A percentile compares a stretch with the other conserved stretches of the same genome.
phyloP scores from a whole-genome alignment of 163 green algal species.

The Scenedesmus sp. region DNA sequence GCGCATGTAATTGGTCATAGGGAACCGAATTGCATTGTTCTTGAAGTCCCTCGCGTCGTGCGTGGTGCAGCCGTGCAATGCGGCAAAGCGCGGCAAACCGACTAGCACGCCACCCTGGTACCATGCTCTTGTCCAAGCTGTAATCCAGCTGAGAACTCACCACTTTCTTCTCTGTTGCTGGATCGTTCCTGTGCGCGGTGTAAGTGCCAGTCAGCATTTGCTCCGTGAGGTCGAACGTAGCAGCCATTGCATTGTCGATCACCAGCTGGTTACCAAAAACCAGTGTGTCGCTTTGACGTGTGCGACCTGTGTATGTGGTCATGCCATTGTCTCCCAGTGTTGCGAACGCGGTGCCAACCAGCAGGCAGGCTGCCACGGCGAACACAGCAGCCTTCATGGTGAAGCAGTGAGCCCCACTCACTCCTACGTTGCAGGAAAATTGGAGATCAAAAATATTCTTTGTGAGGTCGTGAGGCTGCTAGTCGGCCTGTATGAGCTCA shows the following conservation, averaged over 20 bases:
- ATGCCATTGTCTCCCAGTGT: conserved; percentile 54
- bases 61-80: background rate
- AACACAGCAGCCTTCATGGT: conserved; percentile 41
- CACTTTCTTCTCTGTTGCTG: conserved; percentile 30
- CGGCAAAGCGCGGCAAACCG: conserved; percentile 16
- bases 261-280: conserved; percentile 50
- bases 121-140: background rate
- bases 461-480: background rate
- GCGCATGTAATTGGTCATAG: too few relatives aligned
- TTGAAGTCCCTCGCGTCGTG: background rate
- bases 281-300: background rate
- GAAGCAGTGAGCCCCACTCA: background rate
- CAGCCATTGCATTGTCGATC: conserved; percentile 17
- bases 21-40: too few relatives aligned
- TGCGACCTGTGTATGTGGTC: conserved; percentile 44
- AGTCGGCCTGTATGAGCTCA: background rate
- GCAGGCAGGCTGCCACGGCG: conserved; percentile 32
- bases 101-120: background rate
- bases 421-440: background rate
- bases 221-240: conserved; percentile 4
- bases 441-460: background rate
- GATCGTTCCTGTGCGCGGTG: conserved; percentile 16
- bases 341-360: conserved; percentile 9
- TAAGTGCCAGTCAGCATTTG: conserved; percentile 41
- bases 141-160: background rate